These are phyloP conservation scores for Fraxinus baroniana DNA, from an alignment of 305 asterid genomes.

Conservation along the genomic window DNA sequence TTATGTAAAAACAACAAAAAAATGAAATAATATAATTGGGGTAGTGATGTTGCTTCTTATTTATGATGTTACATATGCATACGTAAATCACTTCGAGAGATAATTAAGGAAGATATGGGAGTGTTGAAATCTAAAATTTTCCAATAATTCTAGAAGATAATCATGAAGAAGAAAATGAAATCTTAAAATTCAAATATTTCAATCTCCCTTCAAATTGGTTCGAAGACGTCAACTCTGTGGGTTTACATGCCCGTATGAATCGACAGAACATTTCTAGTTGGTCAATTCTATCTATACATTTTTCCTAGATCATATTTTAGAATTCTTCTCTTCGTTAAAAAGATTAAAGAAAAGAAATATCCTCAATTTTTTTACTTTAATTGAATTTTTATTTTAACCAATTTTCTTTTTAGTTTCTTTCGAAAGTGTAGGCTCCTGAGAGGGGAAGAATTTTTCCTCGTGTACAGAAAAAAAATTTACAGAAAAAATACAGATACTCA, in stretches of 20 bases:
- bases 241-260: neutral
- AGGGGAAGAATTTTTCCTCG: neutral
- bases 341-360: neutral
- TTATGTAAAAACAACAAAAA: slow-evolving; percentile 1
- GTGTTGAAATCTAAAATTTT: neutral
- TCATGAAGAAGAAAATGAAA: neutral
- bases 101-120: neutral
- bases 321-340: neutral
- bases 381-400: neutral
- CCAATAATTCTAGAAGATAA: neutral
- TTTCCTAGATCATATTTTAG: neutral
- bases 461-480: too few species aligned
- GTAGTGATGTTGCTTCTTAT: neutral
- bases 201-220: neutral
- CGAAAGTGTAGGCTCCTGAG: neutral
- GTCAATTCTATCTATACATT: neutral
- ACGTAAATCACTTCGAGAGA: neutral
- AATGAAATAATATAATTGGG: slow-evolving; percentile 1
- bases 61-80: neutral
- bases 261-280: neutral
- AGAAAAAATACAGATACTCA: too few species aligned
- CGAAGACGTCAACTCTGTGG: neutral
- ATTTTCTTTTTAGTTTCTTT: neutral
- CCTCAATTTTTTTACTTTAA: neutral
- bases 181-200: neutral